Base-by-base conservation (phyloP, 2,329 filamentous ascomycete species). In the Trichothecium sympodiale region DNA sequence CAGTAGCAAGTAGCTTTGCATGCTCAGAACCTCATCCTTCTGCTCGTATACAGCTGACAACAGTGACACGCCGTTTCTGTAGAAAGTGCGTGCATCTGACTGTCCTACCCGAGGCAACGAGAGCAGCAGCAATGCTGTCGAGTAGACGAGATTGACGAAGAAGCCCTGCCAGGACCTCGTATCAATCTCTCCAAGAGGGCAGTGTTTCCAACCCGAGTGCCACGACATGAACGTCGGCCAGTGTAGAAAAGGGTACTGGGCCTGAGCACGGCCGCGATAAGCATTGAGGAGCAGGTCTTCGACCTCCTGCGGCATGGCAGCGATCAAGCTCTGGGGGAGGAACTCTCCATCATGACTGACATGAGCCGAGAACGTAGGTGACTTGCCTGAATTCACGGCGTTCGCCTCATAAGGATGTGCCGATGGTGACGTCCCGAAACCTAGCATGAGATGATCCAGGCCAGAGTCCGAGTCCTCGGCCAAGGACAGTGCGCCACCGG, bases 101-200 rank as follows among this genome's bases (percentile, higher is more conserved):
- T 48, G 33, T 9, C 41, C 37, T n/a, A 43, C 40, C 35, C 38
- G 38, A 10, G 36, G 38, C 23, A 42, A 27, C 4, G 42, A 29
- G 4, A 43, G 30, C 5, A 50, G 33, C 12, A 50, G 38, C 2
- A 51, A 34, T 15, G 43, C 43, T 6, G 45, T 45, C 3, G 43
- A 42, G 35, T 39, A 43, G n/a, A 53, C 45, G 31, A 53, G 48
- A 33, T 51, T 48, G 2, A 46, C 39, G 31, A 54, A 54, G 38
- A 48, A 54, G 10, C 45, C 45, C 17, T 44, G 39, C 50, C 50
- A 51, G 2, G 37, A 16, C 36, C 29, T 23, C 14, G 23, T 33
- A 31, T 15, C 41, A 12, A 34, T 17, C 15, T 37, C 33, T 1
- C 13, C 28, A 5, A 26, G 38, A 17, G 37, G 33, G 33, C 32